Base-by-base conservation (phyloP, 73 alveolate species). In the Symbiodinium natans region DNA sequence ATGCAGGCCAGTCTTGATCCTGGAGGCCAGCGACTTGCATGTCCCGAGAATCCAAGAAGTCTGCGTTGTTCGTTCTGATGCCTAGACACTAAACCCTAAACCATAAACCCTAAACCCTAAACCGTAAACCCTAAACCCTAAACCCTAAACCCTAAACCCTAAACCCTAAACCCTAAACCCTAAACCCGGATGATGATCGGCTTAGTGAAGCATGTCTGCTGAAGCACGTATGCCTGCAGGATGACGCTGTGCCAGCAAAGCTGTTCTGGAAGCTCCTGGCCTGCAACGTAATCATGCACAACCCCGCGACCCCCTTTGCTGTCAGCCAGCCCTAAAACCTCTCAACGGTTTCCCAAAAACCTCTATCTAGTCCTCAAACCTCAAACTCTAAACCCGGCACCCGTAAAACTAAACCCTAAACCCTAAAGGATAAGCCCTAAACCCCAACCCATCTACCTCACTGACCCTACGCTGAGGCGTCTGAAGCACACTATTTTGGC, bases 161-260 rank as follows among this genome's bases (percentile, higher is more conserved):
- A 56, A 56, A 56, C 74, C 74, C 74, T 56, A 19, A 56, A 56
- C 31, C 74, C 31, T 8, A 56, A 56, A 56, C 74, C 74, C 33
- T 8, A 56, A n/a, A 21, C 31, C 25, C 31, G 5, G 25, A 56
- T 2, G 74, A 3, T 19, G 10, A 5, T 25, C 6, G 77, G 13
- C 25, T 5, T 13, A 46, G 59, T 46, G 59, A 9, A 46, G 59
- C n/a, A n/a, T n/a, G n/a, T n/a, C n/a, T n/a, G n/a, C n/a, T n/a
- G n/a, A n/a, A n/a, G n/a, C n/a, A n/a, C n/a, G n/a, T n/a, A n/a
- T n/a, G 63, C 63, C 8, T 48, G 63, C 86, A 77, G 94, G 94
- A 56, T 56, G 94, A 56, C 29, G 94, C 83, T 10, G 83, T 56
- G 27, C 83, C 56, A 13, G 74, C 84, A 5, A 52, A 86, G 83